A percentile compares a stretch with the other conserved stretches of the same genome.
phyloP scores from a whole-genome alignment of 1,139 yeast genomes.

The Hansenula sp. region DNA sequence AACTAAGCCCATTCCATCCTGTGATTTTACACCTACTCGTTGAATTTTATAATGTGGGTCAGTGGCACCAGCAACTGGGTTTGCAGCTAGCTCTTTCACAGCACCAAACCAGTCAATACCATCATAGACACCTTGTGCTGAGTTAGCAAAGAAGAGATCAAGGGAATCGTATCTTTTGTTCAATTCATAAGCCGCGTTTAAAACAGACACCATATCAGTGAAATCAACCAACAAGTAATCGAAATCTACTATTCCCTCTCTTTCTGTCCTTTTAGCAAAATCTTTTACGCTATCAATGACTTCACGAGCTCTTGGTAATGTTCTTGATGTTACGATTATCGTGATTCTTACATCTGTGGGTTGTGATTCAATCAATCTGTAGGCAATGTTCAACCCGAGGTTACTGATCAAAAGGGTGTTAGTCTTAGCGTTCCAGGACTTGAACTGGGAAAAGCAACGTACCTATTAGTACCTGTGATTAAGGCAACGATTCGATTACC shows the following conservation, averaged over 20 bases:
- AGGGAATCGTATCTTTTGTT: constrained; percentile 57
- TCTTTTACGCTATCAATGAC: constrained; percentile 61
- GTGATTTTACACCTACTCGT: constrained; percentile 64
- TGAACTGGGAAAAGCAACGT: constrained; percentile 3
- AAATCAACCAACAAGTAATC: constrained; percentile 88
- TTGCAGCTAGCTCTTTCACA: constrained; percentile 51
- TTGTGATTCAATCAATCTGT: constrained; percentile 62
- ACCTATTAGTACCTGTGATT: constrained; percentile 62
- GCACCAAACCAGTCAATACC: constrained; percentile 89
- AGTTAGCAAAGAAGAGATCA: constrained; percentile 79
- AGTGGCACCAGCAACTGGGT: constrained; percentile 80
- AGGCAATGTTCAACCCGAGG: constrained; percentile 82
- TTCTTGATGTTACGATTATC: constrained; percentile 82
- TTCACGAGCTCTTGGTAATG: constrained; percentile 77
- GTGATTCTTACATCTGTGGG: constrained; percentile 58
- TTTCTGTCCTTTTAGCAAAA: constrained; percentile 39
- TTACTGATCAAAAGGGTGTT: constrained; percentile 39
- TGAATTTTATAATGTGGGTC: constrained; percentile 84
- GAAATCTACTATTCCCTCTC: constrained; percentile 63
- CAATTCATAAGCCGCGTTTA: constrained; percentile 71
- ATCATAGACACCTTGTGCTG: constrained; percentile 83
- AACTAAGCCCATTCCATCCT: constrained; percentile 77
- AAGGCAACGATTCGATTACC: constrained; percentile 39
- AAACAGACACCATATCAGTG: constrained; percentile 83
- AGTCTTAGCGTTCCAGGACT: neutral